Evolutionary conservation across 2,329 filamentous ascomycete genomes (phyloP).

Genomic region (Curvularia eragrostidis): DNA sequence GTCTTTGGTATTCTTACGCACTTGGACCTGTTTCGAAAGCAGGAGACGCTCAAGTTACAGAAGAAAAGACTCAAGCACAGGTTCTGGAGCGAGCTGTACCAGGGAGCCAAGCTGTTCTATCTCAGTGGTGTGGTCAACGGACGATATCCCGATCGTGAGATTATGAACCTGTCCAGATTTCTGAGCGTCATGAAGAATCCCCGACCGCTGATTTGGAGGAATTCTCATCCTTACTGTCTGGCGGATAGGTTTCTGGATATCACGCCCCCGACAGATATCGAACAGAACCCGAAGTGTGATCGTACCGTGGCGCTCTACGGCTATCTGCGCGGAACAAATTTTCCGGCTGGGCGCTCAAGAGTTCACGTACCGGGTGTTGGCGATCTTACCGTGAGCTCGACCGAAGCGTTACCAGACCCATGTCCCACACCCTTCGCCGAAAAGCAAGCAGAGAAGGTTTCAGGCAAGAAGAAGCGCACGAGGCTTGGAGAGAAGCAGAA

Average conservation of each 20-base stretch:
- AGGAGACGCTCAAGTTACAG: constrained; percentile 86
- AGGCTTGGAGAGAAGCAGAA: constrained; percentile 96
- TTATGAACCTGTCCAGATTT: constrained; percentile 94
- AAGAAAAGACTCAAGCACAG: constrained; percentile 97
- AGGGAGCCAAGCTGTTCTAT: constrained; percentile 96
- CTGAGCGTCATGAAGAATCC: constrained; percentile 99
- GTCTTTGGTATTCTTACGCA: constrained; percentile 97
- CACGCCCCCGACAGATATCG: constrained; percentile 89
- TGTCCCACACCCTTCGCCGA: constrained; percentile 94
- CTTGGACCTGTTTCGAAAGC: constrained; percentile 92
- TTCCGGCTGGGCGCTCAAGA: constrained; percentile 80
- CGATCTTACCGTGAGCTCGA: constrained; percentile 80
- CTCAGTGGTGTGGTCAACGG: constrained; percentile 96
- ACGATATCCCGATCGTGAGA: constrained; percentile 92
- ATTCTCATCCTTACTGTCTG: constrained; percentile 91
- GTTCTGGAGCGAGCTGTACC: constrained; percentile 96
- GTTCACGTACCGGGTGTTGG: constrained; percentile 93
- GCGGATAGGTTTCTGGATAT: constrained; percentile 95
- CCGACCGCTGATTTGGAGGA: constrained; percentile 93
- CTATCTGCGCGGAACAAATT: constrained; percentile 93
- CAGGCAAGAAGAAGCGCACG: constrained; percentile 79
- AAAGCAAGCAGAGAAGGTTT: constrained; percentile 81
- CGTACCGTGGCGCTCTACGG: constrained; percentile 90
- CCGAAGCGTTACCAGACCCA: constrained; percentile 89
- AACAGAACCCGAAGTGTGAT: constrained; percentile 88